phyloP scores from a whole-genome alignment of 768 basidiomycete species.

The Scleroderma bovista region DNA sequence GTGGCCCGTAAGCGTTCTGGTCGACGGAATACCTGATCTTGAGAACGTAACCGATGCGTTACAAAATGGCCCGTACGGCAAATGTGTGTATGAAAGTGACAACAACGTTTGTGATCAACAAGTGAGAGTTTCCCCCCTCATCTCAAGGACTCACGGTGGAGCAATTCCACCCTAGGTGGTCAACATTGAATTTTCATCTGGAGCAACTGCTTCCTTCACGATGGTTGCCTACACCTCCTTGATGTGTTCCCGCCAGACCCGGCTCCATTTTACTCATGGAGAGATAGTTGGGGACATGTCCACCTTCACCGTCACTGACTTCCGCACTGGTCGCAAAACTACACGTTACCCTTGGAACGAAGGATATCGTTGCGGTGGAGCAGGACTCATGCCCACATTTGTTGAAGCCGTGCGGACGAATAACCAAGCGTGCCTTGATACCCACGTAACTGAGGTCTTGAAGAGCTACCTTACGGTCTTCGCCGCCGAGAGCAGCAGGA shows the following conservation, averaged over 20 bases:
- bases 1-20: slow-evolving; percentile 67
- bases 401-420: slow-evolving; percentile 65
- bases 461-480: slow-evolving; percentile 82
- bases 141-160: not conserved
- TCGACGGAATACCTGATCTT: slow-evolving; percentile 82
- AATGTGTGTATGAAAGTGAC: slow-evolving; percentile 77
- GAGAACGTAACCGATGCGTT: slow-evolving; percentile 78
- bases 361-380: slow-evolving; percentile 79
- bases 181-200: slow-evolving; percentile 79
- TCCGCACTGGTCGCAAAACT: slow-evolving; percentile 47
- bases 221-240: slow-evolving; percentile 83
- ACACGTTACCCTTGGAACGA: slow-evolving; percentile 45
- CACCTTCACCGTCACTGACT: slow-evolving; percentile 72
- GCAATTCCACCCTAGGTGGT: slow-evolving; percentile 49
- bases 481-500: slow-evolving; percentile 77
- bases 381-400: slow-evolving; percentile 73
- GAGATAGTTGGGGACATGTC: slow-evolving; percentile 87
- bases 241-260: slow-evolving; percentile 78
- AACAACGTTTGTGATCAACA: slow-evolving; percentile 92
- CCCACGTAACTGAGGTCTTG: slow-evolving; percentile 62
- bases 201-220: slow-evolving; percentile 79
- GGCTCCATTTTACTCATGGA: slow-evolving; percentile 81
- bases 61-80: slow-evolving; percentile 66
- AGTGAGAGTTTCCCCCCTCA: slow-evolving; percentile 21
- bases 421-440: slow-evolving; percentile 61